Evolutionary conservation across 352 stramenopile species (phyloP).

Genomic region (Pythium aristosporum): DNA sequence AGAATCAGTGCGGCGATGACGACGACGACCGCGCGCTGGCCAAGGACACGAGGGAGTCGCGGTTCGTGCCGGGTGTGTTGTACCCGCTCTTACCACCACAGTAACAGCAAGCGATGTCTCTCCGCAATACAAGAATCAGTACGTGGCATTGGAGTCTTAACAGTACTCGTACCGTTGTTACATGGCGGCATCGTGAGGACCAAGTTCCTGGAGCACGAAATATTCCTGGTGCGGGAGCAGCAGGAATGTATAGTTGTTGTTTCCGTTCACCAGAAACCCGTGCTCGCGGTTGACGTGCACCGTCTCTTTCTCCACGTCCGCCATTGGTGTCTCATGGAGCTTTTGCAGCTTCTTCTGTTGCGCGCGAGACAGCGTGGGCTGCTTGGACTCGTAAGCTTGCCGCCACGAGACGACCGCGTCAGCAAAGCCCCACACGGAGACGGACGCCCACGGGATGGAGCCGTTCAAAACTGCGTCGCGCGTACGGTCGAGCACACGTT

Average conservation of each 20-base stretch:
- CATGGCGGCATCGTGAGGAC: constrained; percentile 60
- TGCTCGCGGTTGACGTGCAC: constrained; percentile 45
- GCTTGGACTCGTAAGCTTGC: constrained; percentile 36
- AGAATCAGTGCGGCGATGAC: constrained; percentile 1
- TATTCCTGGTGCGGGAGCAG: constrained; percentile 73
- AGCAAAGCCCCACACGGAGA: constrained; percentile 79
- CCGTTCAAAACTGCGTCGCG: constrained; percentile 44
- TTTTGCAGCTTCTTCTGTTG: constrained; percentile 24
- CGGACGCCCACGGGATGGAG: constrained; percentile 60
- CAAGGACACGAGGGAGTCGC: constrained; percentile 30
- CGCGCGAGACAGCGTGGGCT: constrained; percentile 11
- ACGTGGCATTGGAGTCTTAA: not conserved
- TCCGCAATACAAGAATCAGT: not conserved
- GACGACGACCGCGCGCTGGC: constrained; percentile 23
- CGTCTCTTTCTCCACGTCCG: not conserved
- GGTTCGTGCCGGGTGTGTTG: constrained; percentile 54
- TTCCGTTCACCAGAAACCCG: constrained; percentile 70
- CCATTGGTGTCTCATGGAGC: constrained; percentile 5
- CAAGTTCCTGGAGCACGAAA: constrained; percentile 65
- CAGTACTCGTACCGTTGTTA: constrained; percentile 2
- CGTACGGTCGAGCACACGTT: constrained; percentile 50
- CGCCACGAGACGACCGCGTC: constrained; percentile 72
- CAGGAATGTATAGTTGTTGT: constrained; percentile 77
- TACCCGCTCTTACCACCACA: constrained; percentile 55
- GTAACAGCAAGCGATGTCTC: constrained; percentile 5